phyloP scores from a whole-genome alignment of 441 rosid genomes.

The Arabidopsis hybrid region DNA sequence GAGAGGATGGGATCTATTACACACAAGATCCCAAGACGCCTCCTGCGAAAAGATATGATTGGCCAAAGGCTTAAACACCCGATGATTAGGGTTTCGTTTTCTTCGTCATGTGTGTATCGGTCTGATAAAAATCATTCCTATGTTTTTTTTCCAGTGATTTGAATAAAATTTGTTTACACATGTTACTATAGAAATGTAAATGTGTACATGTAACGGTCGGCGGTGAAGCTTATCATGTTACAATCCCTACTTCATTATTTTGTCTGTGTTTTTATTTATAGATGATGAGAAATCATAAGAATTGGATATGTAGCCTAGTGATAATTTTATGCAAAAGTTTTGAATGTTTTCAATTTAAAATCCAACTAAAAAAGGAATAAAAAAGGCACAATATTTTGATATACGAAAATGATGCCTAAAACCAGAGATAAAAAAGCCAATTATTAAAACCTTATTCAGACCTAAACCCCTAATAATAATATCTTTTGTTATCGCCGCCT shows the following conservation, averaged over 20 bases:
- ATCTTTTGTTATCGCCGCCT: neutral
- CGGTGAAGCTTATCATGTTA: neutral
- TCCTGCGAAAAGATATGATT: slow-evolving; percentile 8
- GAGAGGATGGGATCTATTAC: slow-evolving; percentile 34
- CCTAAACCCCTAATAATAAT: neutral
- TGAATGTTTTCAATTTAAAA: neutral
- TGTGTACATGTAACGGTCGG: neutral
- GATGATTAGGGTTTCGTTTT: neutral
- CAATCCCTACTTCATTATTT: neutral
- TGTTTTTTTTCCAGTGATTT: neutral
- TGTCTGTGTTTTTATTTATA: neutral
- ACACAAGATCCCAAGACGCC: neutral
- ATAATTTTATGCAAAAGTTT: neutral
- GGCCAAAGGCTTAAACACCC: slow-evolving; percentile 5
- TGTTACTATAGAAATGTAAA: neutral
- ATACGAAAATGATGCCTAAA: too few relatives aligned
- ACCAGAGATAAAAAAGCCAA: too few relatives aligned
- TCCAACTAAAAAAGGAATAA: slow-evolving; percentile 2
- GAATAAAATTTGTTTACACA: neutral
- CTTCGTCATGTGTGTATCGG: neutral
- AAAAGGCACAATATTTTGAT: neutral
- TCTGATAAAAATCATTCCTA: neutral
- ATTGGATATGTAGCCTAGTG: neutral
- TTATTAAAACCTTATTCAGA: neutral
- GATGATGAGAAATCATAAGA: too few relatives aligned